phyloP scores from a whole-genome alignment of 2,329 filamentous ascomycete genomes.

The Coniochaeta pulveracea region DNA sequence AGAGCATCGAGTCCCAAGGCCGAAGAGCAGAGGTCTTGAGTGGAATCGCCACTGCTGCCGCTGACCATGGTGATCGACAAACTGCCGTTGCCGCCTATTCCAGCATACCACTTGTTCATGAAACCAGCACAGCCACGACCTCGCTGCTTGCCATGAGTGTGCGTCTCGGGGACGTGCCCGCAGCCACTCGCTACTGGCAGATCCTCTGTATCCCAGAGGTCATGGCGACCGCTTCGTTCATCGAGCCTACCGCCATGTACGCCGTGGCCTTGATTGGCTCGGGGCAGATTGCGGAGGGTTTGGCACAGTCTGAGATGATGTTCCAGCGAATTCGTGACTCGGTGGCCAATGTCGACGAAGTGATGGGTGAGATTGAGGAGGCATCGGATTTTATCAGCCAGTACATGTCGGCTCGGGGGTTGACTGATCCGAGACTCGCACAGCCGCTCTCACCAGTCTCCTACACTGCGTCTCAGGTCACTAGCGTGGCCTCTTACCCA shows the following conservation, averaged over 20 bases:
- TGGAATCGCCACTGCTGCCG: conserved; percentile 64
- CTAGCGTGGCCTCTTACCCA: conserved; percentile 37
- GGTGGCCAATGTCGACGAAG: conserved; percentile 38
- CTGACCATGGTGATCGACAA: conserved; percentile 62
- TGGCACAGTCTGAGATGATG: conserved; percentile 73
- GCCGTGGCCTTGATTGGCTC: conserved; percentile 77
- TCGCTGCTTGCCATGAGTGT: conserved; percentile 81
- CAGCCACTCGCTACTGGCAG: conserved; percentile 72
- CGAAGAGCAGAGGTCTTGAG: conserved; percentile 56
- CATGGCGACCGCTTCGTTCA: conserved; percentile 51
- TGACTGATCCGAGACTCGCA: conserved; percentile 40
- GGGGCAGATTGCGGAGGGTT: conserved; percentile 70
- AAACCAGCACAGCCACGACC: conserved; percentile 51
- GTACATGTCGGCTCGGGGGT: conserved; percentile 45
- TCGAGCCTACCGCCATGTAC: conserved; percentile 87
- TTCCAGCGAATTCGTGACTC: conserved; percentile 69
- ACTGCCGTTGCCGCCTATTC: conserved; percentile 59
- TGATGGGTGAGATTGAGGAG: conserved; percentile 77
- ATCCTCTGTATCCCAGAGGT: conserved; percentile 54
- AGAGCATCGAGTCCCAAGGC: conserved; percentile 46
- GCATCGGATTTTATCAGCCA: conserved; percentile 57
- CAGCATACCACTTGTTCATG: conserved; percentile 40
- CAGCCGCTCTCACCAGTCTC: conserved; percentile 31
- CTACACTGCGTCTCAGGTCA: conserved; percentile 31
- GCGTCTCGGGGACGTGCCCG: conserved; percentile 66